Percentiles rank a stretch among this genome's conserved stretches.
Conservation (phyloP, 495 filamentous ascomycete genomes). For the Penicillium turbatum region DNA sequence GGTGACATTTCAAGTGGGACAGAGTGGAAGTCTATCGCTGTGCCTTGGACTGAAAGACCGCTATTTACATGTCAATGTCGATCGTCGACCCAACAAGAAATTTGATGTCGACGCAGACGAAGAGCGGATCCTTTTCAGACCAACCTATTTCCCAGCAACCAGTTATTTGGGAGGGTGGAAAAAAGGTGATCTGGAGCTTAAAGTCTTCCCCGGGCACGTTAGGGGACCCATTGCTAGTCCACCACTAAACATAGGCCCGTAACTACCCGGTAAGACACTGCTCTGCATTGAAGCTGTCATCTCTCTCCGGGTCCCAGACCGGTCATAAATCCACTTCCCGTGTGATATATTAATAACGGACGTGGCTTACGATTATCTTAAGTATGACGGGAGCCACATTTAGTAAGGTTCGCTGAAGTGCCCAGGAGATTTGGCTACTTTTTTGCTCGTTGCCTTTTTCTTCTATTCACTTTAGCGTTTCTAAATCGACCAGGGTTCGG, state of each 20-base stretch:
- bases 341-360: background rate
- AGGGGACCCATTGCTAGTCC: background rate
- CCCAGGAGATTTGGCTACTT: background rate
- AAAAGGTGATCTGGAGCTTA: conserved; percentile 3
- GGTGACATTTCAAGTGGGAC: background rate
- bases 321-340: conserved; percentile 2
- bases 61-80: background rate
- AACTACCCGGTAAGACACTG: conserved; percentile 1
- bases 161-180: background rate
- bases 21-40: background rate
- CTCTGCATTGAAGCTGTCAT: background rate
- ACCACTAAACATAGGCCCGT: background rate
- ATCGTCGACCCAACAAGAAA: conserved; percentile 12
- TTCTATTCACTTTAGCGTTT: conserved; percentile 11
- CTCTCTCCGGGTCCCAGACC: background rate
- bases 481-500: conserved; percentile 20
- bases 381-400: background rate
- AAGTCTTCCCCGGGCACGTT: background rate
- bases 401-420: background rate
- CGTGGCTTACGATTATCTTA: background rate
- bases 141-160: conserved; percentile 2
- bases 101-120: background rate
- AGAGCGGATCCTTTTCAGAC: conserved; percentile 2
- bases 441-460: background rate
- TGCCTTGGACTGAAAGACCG: too few relatives aligned